Evolutionary conservation across 1,284 basidiomycete genomes (phyloP), one percentile per base, ranked within the genome.

Genomic region (Anthracocystis setariae): DNA sequence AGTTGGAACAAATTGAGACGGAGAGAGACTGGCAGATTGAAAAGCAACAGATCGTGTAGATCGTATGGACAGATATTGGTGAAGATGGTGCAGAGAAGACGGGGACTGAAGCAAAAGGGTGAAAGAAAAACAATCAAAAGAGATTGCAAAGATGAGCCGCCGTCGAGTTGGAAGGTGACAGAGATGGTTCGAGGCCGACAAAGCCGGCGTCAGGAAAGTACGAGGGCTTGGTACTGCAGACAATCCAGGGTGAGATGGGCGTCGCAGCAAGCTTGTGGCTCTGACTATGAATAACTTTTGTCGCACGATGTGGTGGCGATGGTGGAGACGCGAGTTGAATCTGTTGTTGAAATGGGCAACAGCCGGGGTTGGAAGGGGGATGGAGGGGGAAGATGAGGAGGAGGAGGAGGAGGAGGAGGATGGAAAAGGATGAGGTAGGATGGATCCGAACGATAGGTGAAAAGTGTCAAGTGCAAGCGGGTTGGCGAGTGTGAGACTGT

Each of bases 371-470:
- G 20, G 5, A 21, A 42, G 20, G n/a, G 20, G 40, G 20, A 20
- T 33, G 32, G 8, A 33, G 32, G 15, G 29, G 12, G 29, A 39
- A n/a, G 8, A 8, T 3, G 18, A 39, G 18, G 38, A 18, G 38
- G n/a, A 15, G 18, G 17, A 13, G 18, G 24, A 12, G 25, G 48
- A n/a, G 25, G 12, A 17, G 46, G 20, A 38, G 9, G 46, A 37
- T 8, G 45, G 24, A 24, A 29, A 29, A 5, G 44, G 8, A 39
- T 24, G 55, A 49, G 12, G 46, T 17, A 24, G 55, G 17, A 39
- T 29, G 21, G 47, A 50, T 35, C 40, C 23, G 46, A 35, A 35
- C 33, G 51, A n/a, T n/a, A 21, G 24, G 23, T 20, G n/a, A 5
- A 25, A 27, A 24, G 9, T 24, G 25, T 10, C 17, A 24, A 24